Conservation (phyloP, 345 rosid genomes). For the Lepidium aucheri region DNA sequence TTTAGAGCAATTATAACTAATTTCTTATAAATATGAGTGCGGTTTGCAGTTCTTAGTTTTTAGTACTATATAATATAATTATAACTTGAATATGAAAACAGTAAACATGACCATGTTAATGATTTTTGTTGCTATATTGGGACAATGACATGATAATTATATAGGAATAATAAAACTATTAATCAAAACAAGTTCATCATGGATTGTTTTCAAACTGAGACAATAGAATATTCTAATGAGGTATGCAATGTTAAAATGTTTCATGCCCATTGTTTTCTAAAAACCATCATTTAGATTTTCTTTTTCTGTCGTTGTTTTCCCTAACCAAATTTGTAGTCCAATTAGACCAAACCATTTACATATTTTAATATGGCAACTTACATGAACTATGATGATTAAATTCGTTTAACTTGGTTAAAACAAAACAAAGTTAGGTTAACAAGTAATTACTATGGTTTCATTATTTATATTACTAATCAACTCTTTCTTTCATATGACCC, state of each 20-base stretch:
- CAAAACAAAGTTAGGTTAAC: neutral
- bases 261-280: constrained; percentile 1
- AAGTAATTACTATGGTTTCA: neutral
- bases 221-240: constrained; percentile 3
- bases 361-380: constrained; percentile 12
- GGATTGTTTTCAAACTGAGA: neutral
- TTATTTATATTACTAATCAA: too few species aligned
- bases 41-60: too few species aligned
- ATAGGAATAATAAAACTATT: neutral
- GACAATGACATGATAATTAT: constrained; percentile 9
- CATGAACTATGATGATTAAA: constrained; percentile 13
- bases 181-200: constrained; percentile 10
- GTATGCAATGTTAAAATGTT: constrained; percentile 15
- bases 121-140: constrained; percentile 2
- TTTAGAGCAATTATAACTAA: too few species aligned
- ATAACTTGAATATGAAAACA: neutral
- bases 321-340: constrained; percentile 12
- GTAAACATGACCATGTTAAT: constrained; percentile 17
- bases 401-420: too few species aligned
- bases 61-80: neutral
- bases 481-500: constrained; percentile 1
- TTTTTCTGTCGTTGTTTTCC: constrained; percentile 6
- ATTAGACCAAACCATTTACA: constrained; percentile 3
- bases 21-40: too few species aligned
- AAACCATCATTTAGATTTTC: constrained; percentile 1